A percentile compares a stretch with the other conserved stretches of the same genome.
Evolutionary conservation across 371 early-diverging fungal genomes (phyloP).

Genomic region (Zopfochytrium polystomum): DNA sequence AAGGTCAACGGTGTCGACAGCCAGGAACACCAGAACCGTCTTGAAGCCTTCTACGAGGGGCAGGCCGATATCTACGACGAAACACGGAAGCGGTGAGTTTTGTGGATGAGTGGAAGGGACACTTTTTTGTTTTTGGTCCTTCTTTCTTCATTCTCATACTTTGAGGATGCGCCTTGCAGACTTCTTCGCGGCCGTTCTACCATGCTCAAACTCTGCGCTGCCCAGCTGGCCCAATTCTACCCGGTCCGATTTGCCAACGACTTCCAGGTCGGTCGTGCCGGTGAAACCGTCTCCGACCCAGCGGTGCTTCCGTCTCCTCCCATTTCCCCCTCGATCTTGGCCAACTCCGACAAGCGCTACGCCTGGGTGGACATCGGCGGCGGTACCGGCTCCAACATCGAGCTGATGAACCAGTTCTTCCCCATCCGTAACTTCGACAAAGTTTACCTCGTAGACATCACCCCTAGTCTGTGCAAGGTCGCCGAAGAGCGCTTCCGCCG

Average conservation of each 20-base stretch:
- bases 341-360: conserved; percentile 31
- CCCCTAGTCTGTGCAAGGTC: conserved; percentile 75
- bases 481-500: conserved; percentile 70
- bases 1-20: conserved; percentile 35
- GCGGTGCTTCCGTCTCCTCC: conserved; percentile 39
- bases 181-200: conserved; percentile 74
- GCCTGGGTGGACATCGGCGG: conserved; percentile 83
- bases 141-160: conserved; percentile 54
- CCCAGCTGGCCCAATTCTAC: conserved; percentile 59
- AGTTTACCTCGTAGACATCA: conserved; percentile 80
- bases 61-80: conserved; percentile 59
- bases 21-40: conserved; percentile 60
- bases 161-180: conserved; percentile 37
- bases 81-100: conserved; percentile 49
- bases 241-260: conserved; percentile 36
- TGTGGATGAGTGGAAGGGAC: neutral
- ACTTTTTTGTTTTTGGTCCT: conserved; percentile 5
- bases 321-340: conserved; percentile 34
- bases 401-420: conserved; percentile 71
- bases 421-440: conserved; percentile 72
- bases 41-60: conserved; percentile 73
- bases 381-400: conserved; percentile 83
- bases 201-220: conserved; percentile 76
- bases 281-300: conserved; percentile 33
- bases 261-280: conserved; percentile 29